Evolutionary conservation across 1,139 yeast genomes (phyloP), one percentile per base, ranked within the genome.

Genomic region (Debaryomyces robertsiae): DNA sequence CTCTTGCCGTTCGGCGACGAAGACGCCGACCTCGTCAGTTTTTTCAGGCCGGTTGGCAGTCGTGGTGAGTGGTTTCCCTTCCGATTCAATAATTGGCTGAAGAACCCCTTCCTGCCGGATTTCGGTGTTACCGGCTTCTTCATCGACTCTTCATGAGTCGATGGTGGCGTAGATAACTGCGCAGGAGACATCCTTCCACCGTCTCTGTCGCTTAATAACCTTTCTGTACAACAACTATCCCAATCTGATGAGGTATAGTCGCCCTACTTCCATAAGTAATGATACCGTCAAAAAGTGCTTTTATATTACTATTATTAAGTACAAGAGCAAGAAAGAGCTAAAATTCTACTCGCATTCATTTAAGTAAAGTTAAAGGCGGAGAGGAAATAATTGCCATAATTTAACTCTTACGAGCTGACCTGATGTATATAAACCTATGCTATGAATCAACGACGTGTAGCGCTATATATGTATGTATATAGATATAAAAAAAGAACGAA

Each of bases 131-230:
- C 27, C 10, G 36, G n/a, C 14, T 15, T 32, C 31, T 31, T 30
- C 9, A 40, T 27, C 6, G 30, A 13, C 18, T 18, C 18, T 27
- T 33, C 36, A 14, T 33, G 24, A 18, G 40, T 32, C 27, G 39
- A 27, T 3, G 45, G 45, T 7, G 45, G 44, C 13, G 45, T 40
- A 3, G 45, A 36, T 29, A 40, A 32, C 16, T 39, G 43, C 11
- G 18, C 36, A 27, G 36, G 25, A 28, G 18, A 16, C 27, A 17
- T 33, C 15, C 14, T 14, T 13, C 18, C 16, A 28, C 9, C 15
- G 7, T 15, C 6, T 15, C 16, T 5, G 16, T 28, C 6, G 28
- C 24, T 22, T n/a, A n/a, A 17, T 19, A 24, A 2, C 15, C 15
- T 23, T 14, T 14, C 9, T 7, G n/a, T 6, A 15, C 13, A 3